Base-by-base conservation (phyloP, 768 basidiomycete genomes). In the Mycena sanguinolenta region DNA sequence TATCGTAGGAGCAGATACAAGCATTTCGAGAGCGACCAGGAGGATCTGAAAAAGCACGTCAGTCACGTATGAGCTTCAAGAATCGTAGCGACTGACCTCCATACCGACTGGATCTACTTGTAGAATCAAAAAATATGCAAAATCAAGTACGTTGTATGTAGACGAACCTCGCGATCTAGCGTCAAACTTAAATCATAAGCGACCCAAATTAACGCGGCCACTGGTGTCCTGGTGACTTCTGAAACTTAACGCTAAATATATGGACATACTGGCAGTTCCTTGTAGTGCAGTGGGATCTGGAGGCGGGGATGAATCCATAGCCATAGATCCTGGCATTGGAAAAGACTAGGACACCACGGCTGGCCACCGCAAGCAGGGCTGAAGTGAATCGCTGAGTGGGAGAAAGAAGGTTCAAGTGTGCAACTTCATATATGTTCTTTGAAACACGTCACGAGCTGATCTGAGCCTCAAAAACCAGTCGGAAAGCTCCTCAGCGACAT, bases 161-260 rank as follows among this genome's bases (percentile, higher is more conserved):
- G 13, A 61, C 59, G 8, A 16, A 67, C 66, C 66, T 67, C 66
- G 23, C 66, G 59, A 25, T 61, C 66, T 38, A 67, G n/a, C 4
- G 36, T 55, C 28, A 61, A 36, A 34, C 39, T 1, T 38, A 27
- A 38, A 60, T 67, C 66, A 36, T 67, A 67, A 19, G 5, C 39
- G 1, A 67, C 52, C 66, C 66, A 67, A n/a, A 54, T 44, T 25
- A 58, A 58, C 23, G 55, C 55, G 36, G 55, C 55, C 55, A 58
- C 55, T 58, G 32, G 23, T 8, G 23, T 23, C 13, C 36, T n/a
- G 7, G 25, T 58, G n/a, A 58, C 38, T 38, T 8, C 23, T 49
- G 60, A 6, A 23, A 50, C 23, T n/a, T 16, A 61, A 5, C 17
- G 25, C 2, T 21, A 25, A 27, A 50, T 4, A 17, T 21, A 49